Percentiles rank a stretch among this genome's conserved stretches.
Conservation (phyloP, 192 early-diverging fungal genomes). For the Powellomyces hirtus region DNA sequence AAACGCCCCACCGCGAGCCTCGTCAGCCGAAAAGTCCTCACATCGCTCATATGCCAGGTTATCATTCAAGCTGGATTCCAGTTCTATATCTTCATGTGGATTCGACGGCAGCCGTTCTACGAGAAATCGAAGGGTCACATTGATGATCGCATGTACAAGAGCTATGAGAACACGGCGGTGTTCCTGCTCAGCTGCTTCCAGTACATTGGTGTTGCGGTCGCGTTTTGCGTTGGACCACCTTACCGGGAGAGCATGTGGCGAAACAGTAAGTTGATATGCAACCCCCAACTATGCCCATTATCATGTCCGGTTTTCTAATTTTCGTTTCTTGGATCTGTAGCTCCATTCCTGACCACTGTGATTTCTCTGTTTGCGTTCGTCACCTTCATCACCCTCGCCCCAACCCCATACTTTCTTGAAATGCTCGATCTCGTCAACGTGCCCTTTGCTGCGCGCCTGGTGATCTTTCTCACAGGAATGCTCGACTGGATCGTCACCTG, state of each 20-base stretch:
- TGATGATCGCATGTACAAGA: constrained; percentile 65
- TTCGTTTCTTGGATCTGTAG: no score
- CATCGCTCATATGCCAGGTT: constrained; percentile 87
- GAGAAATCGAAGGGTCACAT: constrained; percentile 49
- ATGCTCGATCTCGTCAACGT: constrained; percentile 68
- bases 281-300: no score
- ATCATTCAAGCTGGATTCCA: constrained; percentile 82
- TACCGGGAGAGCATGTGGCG: constrained; percentile 86
- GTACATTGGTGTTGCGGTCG: constrained; percentile 85
- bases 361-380: constrained; percentile 51
- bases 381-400: constrained; percentile 49
- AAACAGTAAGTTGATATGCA: constrained; percentile 67
- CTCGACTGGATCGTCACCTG: constrained; percentile 54
- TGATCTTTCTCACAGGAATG: constrained; percentile 58
- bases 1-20: constrained; percentile 90
- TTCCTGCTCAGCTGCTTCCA: constrained; percentile 91
- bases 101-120: constrained; percentile 77
- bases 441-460: constrained; percentile 43
- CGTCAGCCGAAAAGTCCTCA: constrained; percentile 85
- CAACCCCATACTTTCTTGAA: constrained; percentile 46
- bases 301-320: no score
- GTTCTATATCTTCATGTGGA: constrained; percentile 63
- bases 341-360: constrained; percentile 60
- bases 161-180: constrained; percentile 89
- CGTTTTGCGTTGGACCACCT: constrained; percentile 94